Evolutionary conservation across 1,284 basidiomycete species (phyloP).

Genomic region (Rhodotorula sp.): DNA sequence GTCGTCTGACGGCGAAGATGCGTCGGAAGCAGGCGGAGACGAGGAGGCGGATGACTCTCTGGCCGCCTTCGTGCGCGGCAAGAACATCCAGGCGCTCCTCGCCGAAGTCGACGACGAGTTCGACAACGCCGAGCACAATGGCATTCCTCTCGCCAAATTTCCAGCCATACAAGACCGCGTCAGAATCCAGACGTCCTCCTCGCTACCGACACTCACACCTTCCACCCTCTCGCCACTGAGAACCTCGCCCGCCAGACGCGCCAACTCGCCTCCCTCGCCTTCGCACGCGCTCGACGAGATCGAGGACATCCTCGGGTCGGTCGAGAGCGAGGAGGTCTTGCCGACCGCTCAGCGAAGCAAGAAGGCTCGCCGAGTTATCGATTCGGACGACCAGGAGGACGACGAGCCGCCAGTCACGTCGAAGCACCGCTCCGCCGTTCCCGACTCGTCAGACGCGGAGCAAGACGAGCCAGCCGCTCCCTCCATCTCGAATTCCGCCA

Average conservation of each 20-base stretch:
- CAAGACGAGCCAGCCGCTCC: not conserved
- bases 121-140: not conserved
- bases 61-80: not conserved
- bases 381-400: constrained; percentile 25
- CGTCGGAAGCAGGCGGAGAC: not conserved
- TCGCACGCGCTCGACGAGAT: not conserved
- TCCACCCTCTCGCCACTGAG: not conserved
- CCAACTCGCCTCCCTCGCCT: not conserved
- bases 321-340: not conserved
- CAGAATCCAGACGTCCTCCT: not conserved
- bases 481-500: too few relatives aligned
- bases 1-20: not conserved
- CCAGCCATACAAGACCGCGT: not conserved
- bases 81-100: constrained; percentile 1
- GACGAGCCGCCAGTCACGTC: not conserved
- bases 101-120: constrained; percentile 16
- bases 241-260: not conserved
- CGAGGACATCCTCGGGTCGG: not conserved
- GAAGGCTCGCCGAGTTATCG: constrained; percentile 8
- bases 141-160: not conserved
- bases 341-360: not conserved
- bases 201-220: constrained; percentile 12
- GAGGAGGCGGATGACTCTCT: not conserved
- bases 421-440: not conserved
- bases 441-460: constrained; percentile 8